Evolutionary conservation across 768 basidiomycete genomes (phyloP), one percentile per base, ranked within the genome.

Genomic region (Lentinula lateritia): DNA sequence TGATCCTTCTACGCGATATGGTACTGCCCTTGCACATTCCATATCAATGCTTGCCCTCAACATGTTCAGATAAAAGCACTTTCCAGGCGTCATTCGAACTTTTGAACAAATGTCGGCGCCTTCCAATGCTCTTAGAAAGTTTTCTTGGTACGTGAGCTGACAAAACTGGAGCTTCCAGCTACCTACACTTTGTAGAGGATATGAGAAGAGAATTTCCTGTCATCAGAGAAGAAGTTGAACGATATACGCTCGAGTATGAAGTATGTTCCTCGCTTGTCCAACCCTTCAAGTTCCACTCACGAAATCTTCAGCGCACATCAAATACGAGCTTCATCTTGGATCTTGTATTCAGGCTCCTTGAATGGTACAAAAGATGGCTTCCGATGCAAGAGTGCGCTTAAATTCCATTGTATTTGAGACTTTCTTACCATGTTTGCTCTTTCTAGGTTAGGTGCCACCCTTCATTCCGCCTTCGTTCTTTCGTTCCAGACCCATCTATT

Each of bases 351-450:
- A 78, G 86, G 39, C 71, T 93, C 4, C 73, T 85, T 16, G 80
- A 86, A 23, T 93, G 92, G 92, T 89, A 86, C 68, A 78, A 79
- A 57, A 80, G 83, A n/a, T 93, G 92, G 92, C 78, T 78, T 20
- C 89, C 89, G 0, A 80, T 81, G 13, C 66, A 73, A 50, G 88
- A 89, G 89, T 88, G 64, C 71, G 83, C 78, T 45, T 34, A 36
- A 52, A 48, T 41, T 13, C 63, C 41, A 39, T 18, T 45, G 55
- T 20, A 60, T 28, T 55, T 12, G 38, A 43, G 41, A 39, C 46
- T 16, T 38, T 46, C 43, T 53, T 62, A 67, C 66, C 62, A 54
- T 63, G 16, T 38, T 55, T 13, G 15, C 42, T 65, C 59, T 9
- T 43, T 50, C 0, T 36, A 91, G 89, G 62, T 76, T 91, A 12